Base-by-base conservation (phyloP, 345 rosid genomes). In the Rhodamnia argentea region DNA sequence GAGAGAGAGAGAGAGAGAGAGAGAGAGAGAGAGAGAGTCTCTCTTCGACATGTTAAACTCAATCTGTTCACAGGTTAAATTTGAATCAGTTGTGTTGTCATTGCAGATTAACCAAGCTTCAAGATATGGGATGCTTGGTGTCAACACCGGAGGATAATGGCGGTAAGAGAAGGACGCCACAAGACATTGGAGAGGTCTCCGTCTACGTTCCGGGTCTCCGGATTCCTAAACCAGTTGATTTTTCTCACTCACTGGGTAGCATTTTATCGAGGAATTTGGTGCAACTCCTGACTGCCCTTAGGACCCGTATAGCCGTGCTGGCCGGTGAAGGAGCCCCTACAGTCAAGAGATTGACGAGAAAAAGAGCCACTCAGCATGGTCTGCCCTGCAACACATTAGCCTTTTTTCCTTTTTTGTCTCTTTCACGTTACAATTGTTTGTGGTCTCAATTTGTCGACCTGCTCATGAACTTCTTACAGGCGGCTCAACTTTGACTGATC, bases 261-360 rank as follows among this genome's bases (percentile, higher is more conserved):
- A 92, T 90, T 82, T 84, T 98, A 91, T 93, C 98, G 5, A 94
- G 92, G 93, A 91, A 86, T 90, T 89, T 95, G 88, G 93, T 93
- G 37, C 98, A 95, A 88, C 95, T 95, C 81, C 89, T 98, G 86
- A 90, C 96, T 84, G 98, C 98, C 85, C 89, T 96, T 83, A 93
- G 99, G 92, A 95, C 96, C 55, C 98, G 98, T 84, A 93, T 98
- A 51, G 99, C 96, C 58, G 96, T 96, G 86, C 96, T 98, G 99
- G 99, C 98, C 58, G 92, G 93, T 64, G 99, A 96, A 92, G 99
- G 95, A 95, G 98, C 93, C 44, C 98, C 99, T 52, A 96, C 98
- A 50, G 91, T 95, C 70, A 93, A 98, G 32, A 93, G 98, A 91
- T 93, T 96, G 62, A 93, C 94, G 87, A 96, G 99, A 90, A 96